Percentiles rank a stretch among this genome's conserved stretches.
phyloP scores from a whole-genome alignment of 441 rosid species.

The Eruca vesicaria region DNA sequence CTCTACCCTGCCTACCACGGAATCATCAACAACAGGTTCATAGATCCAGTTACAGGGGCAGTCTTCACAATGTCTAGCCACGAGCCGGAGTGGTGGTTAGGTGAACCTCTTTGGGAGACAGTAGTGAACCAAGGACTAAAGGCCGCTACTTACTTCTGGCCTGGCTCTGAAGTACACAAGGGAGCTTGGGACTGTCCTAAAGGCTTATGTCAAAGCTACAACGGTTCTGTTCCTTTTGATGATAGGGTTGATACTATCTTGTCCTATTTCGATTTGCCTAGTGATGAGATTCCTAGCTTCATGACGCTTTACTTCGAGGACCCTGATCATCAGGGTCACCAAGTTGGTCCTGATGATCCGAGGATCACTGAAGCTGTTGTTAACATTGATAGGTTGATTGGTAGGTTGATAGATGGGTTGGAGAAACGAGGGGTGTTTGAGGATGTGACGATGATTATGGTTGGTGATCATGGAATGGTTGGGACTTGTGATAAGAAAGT shows the following conservation, averaged over 20 bases:
- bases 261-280: constrained; percentile 75
- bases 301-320: constrained; percentile 94
- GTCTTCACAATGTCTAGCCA: constrained; percentile 71
- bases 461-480: constrained; percentile 99
- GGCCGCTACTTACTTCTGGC: constrained; percentile 94
- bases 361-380: constrained; percentile 77
- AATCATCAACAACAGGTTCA: constrained; percentile 60
- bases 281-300: constrained; percentile 63
- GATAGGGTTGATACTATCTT: constrained; percentile 80
- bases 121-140: constrained; percentile 71
- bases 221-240: constrained; percentile 82
- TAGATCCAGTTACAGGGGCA: constrained; percentile 64
- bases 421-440: constrained; percentile 82
- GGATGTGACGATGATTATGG: constrained; percentile 79
- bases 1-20: constrained; percentile 90
- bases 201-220: constrained; percentile 52
- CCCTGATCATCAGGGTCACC: constrained; percentile 94
- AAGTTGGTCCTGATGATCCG: constrained; percentile 92
- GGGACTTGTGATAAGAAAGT: constrained; percentile 87
- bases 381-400: constrained; percentile 74
- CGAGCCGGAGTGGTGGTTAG: constrained; percentile 95
- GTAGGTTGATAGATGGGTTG: constrained; percentile 73
- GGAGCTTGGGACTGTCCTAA: constrained; percentile 85
- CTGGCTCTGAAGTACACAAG: constrained; percentile 91
- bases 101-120: constrained; percentile 96